Base-by-base conservation (phyloP, 257 asterid species). In the Striga asiatica region DNA sequence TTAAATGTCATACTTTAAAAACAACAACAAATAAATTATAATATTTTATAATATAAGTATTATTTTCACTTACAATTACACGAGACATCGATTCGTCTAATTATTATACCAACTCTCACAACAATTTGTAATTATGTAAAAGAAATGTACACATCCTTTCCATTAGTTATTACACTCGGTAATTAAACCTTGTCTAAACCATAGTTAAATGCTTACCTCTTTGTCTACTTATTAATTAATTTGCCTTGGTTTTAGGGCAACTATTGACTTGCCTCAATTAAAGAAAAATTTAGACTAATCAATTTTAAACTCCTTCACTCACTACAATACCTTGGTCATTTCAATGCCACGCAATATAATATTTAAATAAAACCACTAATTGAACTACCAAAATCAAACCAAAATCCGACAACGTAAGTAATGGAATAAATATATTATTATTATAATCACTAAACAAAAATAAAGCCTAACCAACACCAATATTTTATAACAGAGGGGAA, bases 351-450 rank as follows among this genome's bases (percentile, higher is more conserved):
- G 28, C 31, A 38, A 69, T 16, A 14, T 38, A 43, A 62, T 35
- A 20, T 32, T 34, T 34, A 19, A 60, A 58, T 74, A 60, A 78
- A n/a, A n/a, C n/a, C n/a, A 43, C 29, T 57, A 72, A 60, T 70
- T 68, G 60, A 76, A 69, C 69, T 64, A 57, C 72, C 67, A 27
- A 6, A 32, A 32, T 51, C 48, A 49, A 42, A 21, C 48, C 60
- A 49, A 1, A 65, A 52, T 68, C 87, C 74, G 69, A 70, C 72
- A 62, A 34, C 67, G 65, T 73, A 69, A 58, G 70, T 72, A 74
- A 72, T 66, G 71, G 95, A 88, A 83, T 88, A 51, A 73, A 58
- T 78, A 7, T 72, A 84, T 25, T 69, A 66, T 1, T 88, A 68
- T 46, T 65, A 16, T 81, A 79, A 21, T 71, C 65, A 48, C 50